Evolutionary conservation across 768 basidiomycete species (phyloP).

Genomic region (Boletus tylopilopsis): DNA sequence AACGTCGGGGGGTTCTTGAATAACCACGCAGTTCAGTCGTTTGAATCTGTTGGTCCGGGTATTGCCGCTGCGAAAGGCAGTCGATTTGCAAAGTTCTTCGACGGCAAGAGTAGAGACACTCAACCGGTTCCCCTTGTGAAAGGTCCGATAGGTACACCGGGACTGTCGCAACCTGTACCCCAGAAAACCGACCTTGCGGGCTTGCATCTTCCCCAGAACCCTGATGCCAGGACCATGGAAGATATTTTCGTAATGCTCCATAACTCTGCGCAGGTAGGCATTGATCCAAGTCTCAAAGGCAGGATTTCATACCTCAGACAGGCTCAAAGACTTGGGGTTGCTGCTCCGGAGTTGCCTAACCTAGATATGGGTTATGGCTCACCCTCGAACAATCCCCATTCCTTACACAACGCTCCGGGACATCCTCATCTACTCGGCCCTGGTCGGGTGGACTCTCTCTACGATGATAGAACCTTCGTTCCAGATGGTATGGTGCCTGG

Average conservation of each 20-base stretch:
- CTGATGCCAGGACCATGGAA: conserved; percentile 64
- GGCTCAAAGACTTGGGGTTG: conserved; percentile 26
- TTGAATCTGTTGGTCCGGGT: conserved; percentile 37
- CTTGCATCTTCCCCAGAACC: conserved; percentile 36
- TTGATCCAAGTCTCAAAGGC: not conserved
- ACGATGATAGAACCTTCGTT: conserved; percentile 76
- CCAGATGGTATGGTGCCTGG: conserved; percentile 88
- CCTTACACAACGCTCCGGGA: conserved; percentile 41
- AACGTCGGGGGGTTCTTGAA: conserved; percentile 14
- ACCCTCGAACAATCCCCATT: conserved; percentile 31
- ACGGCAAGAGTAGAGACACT: conserved; percentile 57
- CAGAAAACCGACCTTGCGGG: conserved; percentile 44
- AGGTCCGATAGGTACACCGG: conserved; percentile 35
- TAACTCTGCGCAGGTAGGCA: conserved; percentile 67
- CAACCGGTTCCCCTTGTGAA: conserved; percentile 34
- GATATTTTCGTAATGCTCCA: conserved; percentile 81
- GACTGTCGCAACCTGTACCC: conserved; percentile 44
- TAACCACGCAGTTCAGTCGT: conserved; percentile 14
- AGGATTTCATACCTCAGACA: conserved; percentile 13
- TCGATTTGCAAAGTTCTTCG: conserved; percentile 85
- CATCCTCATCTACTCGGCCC: conserved; percentile 38
- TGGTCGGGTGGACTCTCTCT: conserved; percentile 59
- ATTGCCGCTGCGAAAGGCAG: conserved; percentile 66
- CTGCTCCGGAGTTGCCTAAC: conserved; percentile 21
- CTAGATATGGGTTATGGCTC: conserved; percentile 26